These are phyloP conservation scores for Eucommia ulmoides DNA, from an alignment of 257 asterid species.

Conservation along the genomic window DNA sequence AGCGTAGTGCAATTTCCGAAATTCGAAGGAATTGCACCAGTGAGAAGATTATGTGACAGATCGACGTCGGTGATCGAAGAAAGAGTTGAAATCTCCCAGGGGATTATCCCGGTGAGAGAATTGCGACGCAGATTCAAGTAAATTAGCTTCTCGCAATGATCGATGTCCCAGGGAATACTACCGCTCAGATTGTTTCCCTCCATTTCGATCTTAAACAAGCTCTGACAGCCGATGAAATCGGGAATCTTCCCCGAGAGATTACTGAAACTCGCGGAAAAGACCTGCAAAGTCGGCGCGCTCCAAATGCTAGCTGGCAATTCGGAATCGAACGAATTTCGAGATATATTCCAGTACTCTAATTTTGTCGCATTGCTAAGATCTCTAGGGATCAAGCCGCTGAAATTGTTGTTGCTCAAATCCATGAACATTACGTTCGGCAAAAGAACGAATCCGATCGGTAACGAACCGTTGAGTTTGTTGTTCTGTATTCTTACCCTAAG, in stretches of 20 bases:
- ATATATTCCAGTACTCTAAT: slow-evolving; percentile 46
- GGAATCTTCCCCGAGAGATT: slow-evolving; percentile 52
- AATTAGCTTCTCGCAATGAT: slow-evolving; percentile 68
- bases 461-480: slow-evolving; percentile 67
- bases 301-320: slow-evolving; percentile 55
- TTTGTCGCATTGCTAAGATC: slow-evolving; percentile 54
- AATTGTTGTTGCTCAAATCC: slow-evolving; percentile 53
- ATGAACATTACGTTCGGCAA: slow-evolving; percentile 50
- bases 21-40: slow-evolving; percentile 67
- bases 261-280: slow-evolving; percentile 42
- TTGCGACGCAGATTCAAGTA: slow-evolving; percentile 40
- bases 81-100: slow-evolving; percentile 82
- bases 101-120: slow-evolving; percentile 68
- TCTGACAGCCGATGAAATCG: slow-evolving; percentile 54
- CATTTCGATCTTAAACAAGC: slow-evolving; percentile 50
- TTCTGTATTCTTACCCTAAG: slow-evolving; percentile 52
- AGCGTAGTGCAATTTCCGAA: slow-evolving; percentile 65
- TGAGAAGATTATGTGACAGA: slow-evolving; percentile 56
- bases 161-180: slow-evolving; percentile 72
- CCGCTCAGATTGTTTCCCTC: slow-evolving; percentile 66
- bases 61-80: slow-evolving; percentile 69
- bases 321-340: slow-evolving; percentile 43
- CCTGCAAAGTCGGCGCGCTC: slow-evolving; percentile 54
- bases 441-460: slow-evolving; percentile 68
- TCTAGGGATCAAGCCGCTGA: slow-evolving; percentile 56